phyloP scores from a whole-genome alignment of 768 basidiomycete genomes.

The Pisolithus tinctorius region DNA sequence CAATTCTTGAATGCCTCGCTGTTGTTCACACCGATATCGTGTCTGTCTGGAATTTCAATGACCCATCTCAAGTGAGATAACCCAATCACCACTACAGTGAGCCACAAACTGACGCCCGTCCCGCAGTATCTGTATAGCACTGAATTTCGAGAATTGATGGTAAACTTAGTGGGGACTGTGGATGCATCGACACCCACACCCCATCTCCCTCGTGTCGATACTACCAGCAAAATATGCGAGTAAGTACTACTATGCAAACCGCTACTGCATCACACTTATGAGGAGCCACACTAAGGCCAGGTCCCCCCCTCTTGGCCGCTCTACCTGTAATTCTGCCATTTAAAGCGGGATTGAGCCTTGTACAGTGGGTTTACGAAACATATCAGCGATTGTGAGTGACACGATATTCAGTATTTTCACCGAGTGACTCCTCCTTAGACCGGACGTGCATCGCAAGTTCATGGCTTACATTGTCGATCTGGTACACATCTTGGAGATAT shows the following conservation, averaged over 20 bases:
- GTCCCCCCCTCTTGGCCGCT: not conserved
- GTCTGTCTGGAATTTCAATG: conserved; percentile 14
- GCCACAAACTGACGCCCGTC: not conserved
- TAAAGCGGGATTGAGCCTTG: not conserved
- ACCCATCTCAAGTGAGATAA: conserved; percentile 3
- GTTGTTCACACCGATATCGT: conserved; percentile 16
- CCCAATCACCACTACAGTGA: not conserved
- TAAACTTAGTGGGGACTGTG: not conserved
- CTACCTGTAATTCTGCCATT: not conserved
- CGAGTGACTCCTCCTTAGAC: not conserved
- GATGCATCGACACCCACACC: no score
- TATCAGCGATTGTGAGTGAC: conserved; percentile 2
- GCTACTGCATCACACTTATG: not conserved
- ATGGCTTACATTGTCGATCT: not conserved
- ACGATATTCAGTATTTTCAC: not conserved
- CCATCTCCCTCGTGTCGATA: not conserved
- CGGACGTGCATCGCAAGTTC: not conserved
- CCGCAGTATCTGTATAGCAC: not conserved
- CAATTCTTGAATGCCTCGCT: conserved; percentile 7
- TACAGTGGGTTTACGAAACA: not conserved
- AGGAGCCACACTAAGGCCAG: no score
- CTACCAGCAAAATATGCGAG: not conserved
- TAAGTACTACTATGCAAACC: not conserved
- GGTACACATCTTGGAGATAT: not conserved
- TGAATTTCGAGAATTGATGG: not conserved